phyloP scores from a whole-genome alignment of 148 eudicot genomes.

The Beta vulgaris region DNA sequence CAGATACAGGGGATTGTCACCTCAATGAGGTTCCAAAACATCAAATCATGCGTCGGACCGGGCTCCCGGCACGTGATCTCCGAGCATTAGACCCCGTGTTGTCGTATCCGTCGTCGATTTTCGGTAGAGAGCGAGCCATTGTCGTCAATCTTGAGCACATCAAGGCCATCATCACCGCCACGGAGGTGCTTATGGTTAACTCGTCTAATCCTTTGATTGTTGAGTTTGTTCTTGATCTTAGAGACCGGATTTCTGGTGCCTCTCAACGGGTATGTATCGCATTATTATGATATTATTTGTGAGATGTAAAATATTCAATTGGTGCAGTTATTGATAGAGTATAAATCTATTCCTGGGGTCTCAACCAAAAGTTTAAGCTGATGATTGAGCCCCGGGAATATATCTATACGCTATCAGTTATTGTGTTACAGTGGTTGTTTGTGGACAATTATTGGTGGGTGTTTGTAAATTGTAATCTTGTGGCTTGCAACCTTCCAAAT shows the following conservation, averaged over 20 bases:
- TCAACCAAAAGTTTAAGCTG: too few relatives aligned
- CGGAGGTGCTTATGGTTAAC: constrained; percentile 45
- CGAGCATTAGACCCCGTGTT: constrained; percentile 47
- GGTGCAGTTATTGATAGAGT: too few relatives aligned
- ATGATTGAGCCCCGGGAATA: too few relatives aligned
- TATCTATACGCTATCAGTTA: too few relatives aligned
- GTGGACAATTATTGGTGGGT: too few relatives aligned
- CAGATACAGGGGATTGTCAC: constrained; percentile 35
- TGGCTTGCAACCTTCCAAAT: too few relatives aligned
- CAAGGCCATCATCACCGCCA: constrained; percentile 56
- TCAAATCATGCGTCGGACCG: constrained; percentile 56
- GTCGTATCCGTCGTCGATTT: constrained; percentile 52
- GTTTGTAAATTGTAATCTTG: too few relatives aligned
- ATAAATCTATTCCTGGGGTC: too few relatives aligned
- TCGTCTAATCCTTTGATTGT: constrained; percentile 44
- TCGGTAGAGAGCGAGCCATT: constrained; percentile 60
- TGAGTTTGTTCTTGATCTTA: constrained; percentile 42
- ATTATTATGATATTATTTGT: too few relatives aligned
- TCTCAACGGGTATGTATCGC: background rate
- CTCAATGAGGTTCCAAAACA: constrained; percentile 43
- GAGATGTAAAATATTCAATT: too few relatives aligned
- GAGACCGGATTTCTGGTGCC: constrained; percentile 24
- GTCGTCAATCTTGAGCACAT: constrained; percentile 61
- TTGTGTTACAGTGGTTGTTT: too few relatives aligned
- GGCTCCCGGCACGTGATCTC: constrained; percentile 56